Conservation (phyloP, 2,329 filamentous ascomycete genomes). For the Periconia digitata region DNA sequence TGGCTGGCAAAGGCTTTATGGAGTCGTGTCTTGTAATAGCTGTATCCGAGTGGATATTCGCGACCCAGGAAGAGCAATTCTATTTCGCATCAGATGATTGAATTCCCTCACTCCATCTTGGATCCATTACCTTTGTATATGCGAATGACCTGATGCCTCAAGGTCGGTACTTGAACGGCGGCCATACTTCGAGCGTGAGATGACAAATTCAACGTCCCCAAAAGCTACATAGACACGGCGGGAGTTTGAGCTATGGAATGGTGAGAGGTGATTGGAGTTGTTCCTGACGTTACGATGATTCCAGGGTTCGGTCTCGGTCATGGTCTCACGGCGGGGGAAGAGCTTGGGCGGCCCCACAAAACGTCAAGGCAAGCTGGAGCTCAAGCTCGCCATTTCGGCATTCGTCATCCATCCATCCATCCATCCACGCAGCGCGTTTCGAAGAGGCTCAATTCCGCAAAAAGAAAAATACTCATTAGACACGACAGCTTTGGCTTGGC, state of each 20-base stretch:
- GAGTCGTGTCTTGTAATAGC: slow-evolving; percentile 77
- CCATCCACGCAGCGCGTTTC: no score
- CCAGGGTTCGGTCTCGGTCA: not conserved
- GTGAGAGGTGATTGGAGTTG: not conserved
- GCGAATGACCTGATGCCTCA: slow-evolving; percentile 77
- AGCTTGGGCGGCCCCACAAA: slow-evolving; percentile 14
- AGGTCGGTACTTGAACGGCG: slow-evolving; percentile 50
- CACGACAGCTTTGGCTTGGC: no score
- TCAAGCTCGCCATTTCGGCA: not conserved
- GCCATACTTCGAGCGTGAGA: slow-evolving; percentile 15
- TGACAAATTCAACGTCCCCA: not conserved
- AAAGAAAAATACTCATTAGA: no score
- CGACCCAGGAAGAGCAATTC: slow-evolving; percentile 82
- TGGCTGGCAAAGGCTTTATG: slow-evolving; percentile 85
- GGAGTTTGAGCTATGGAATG: no score
- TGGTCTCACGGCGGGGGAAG: slow-evolving; percentile 3
- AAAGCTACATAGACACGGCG: no score
- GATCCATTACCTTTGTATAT: slow-evolving; percentile 76
- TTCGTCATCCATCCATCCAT: no score
- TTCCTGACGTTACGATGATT: not conserved
- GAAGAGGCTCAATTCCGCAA: no score
- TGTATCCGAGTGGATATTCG: slow-evolving; percentile 82
- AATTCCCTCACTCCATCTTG: not conserved
- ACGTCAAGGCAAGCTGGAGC: no score
- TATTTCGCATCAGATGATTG: slow-evolving; percentile 40